Conservation (phyloP, 2,329 filamentous ascomycete species). For the Geosmithia flava region DNA sequence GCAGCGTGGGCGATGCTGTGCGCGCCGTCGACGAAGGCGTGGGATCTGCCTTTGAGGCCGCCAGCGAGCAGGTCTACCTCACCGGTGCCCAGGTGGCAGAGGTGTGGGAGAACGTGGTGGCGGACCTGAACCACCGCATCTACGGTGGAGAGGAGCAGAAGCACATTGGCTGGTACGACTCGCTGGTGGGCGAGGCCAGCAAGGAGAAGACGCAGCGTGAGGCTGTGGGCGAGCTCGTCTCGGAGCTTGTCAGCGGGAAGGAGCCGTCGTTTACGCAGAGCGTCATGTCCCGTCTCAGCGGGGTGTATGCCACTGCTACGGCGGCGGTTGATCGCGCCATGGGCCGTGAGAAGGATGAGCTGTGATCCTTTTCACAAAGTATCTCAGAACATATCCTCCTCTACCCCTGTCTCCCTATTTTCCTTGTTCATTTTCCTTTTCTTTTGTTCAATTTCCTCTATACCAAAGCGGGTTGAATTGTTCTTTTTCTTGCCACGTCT, state of each 20-base stretch:
- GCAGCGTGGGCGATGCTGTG: constrained; percentile 25
- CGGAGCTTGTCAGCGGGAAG: constrained; percentile 64
- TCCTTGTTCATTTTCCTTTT: background rate
- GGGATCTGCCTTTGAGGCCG: constrained; percentile 30
- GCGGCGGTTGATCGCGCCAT: constrained; percentile 31
- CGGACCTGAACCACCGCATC: constrained; percentile 54
- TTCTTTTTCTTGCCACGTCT: background rate
- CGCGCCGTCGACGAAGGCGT: constrained; percentile 24
- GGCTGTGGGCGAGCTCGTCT: constrained; percentile 58
- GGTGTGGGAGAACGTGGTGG: constrained; percentile 32
- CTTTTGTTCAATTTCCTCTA: background rate
- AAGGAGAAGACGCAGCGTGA: constrained; percentile 53
- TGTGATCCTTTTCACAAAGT: constrained; percentile 14
- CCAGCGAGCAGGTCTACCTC: constrained; percentile 21
- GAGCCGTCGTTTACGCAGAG: constrained; percentile 75
- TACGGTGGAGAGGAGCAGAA: constrained; percentile 50
- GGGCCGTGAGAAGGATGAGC: constrained; percentile 25
- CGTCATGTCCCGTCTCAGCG: constrained; percentile 58
- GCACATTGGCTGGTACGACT: constrained; percentile 43
- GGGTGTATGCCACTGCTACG: constrained; percentile 57
- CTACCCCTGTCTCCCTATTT: background rate
- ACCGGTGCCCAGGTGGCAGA: constrained; percentile 25
- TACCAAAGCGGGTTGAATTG: background rate
- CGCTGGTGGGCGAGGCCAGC: constrained; percentile 36
- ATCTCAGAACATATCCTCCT: background rate